These are phyloP conservation scores for Metschnikowia lochheadii DNA, from an alignment of 805 yeast species.

Conservation along the genomic window DNA sequence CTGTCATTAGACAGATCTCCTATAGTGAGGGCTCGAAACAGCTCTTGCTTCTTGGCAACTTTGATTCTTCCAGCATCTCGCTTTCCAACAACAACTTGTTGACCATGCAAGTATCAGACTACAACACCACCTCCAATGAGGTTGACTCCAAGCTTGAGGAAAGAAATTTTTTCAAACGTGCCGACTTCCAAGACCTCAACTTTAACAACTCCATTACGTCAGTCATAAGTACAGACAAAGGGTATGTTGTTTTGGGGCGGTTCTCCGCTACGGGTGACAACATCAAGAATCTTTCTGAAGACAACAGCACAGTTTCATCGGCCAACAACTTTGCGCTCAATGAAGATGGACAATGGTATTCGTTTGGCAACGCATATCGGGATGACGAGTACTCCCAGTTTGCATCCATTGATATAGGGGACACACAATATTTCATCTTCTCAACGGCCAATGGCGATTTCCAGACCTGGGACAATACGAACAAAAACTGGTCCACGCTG, in stretches of 20 bases:
- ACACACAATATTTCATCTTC: slow-evolving; percentile 41
- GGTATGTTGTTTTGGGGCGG: slow-evolving; percentile 28
- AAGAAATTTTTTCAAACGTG: slow-evolving; percentile 15
- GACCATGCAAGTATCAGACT: slow-evolving; percentile 24
- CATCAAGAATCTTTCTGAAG: slow-evolving; percentile 25
- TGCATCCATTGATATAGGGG: slow-evolving; percentile 34
- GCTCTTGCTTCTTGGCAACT: slow-evolving; percentile 46
- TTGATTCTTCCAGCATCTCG: slow-evolving; percentile 31
- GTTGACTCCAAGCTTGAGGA: slow-evolving; percentile 16
- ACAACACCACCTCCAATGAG: slow-evolving; percentile 31
- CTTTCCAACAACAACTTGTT: slow-evolving; percentile 27
- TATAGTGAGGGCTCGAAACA: slow-evolving; percentile 6
- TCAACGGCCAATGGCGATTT: slow-evolving; percentile 20
- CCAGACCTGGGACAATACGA: slow-evolving; percentile 40
- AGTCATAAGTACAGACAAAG: slow-evolving; percentile 19
- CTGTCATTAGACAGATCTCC: slow-evolving; percentile 7
- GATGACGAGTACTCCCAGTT: slow-evolving; percentile 25
- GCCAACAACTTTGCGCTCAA: slow-evolving; percentile 38
- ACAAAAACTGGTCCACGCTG: slow-evolving; percentile 31
- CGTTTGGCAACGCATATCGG: slow-evolving; percentile 35
- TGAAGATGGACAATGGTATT: slow-evolving; percentile 37
- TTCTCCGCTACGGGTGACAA: slow-evolving; percentile 23
- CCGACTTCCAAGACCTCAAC: slow-evolving; percentile 25
- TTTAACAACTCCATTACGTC: slow-evolving; percentile 29
- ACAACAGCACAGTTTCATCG: slow-evolving; percentile 20